Conservation (phyloP, 139 green algal genomes). For the Micromonas commoda region DNA sequence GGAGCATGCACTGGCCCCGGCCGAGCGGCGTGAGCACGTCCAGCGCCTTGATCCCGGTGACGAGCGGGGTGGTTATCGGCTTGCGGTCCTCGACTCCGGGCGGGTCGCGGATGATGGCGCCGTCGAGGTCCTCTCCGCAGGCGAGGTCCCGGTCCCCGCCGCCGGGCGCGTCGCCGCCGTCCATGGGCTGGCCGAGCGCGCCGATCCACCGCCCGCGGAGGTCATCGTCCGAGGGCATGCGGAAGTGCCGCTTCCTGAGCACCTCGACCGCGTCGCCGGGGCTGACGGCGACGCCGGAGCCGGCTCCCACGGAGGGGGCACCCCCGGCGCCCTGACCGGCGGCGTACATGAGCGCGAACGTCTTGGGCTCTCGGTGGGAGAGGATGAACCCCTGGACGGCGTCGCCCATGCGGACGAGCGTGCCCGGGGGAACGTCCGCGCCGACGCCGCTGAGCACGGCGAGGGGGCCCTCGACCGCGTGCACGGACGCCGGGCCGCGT, state of each 20-base stretch:
- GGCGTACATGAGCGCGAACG: conserved; percentile 8
- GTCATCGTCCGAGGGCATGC: neutral
- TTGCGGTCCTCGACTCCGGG: conserved; percentile 17
- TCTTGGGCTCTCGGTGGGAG: conserved; percentile 12
- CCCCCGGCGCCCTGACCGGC: neutral
- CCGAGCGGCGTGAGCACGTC: conserved; percentile 20
- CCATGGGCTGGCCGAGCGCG: neutral
- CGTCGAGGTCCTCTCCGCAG: neutral
- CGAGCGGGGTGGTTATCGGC: conserved; percentile 18
- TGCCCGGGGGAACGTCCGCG: neutral
- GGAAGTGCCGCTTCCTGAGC: neutral
- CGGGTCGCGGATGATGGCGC: neutral
- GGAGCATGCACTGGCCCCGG: conserved; percentile 20
- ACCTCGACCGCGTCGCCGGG: neutral
- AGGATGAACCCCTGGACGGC: neutral
- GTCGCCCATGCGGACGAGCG: neutral
- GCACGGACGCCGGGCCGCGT: neutral
- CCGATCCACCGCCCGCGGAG: neutral
- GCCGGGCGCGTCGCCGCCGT: neutral
- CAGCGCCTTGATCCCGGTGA: conserved; percentile 5
- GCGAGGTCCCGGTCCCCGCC: neutral
- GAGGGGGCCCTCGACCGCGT: neutral
- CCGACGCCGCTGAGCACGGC: neutral
- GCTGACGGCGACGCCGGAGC: neutral
- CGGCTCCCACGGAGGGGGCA: neutral